phyloP scores from a whole-genome alignment of 805 yeast species.

The Clavispora asparagi region DNA sequence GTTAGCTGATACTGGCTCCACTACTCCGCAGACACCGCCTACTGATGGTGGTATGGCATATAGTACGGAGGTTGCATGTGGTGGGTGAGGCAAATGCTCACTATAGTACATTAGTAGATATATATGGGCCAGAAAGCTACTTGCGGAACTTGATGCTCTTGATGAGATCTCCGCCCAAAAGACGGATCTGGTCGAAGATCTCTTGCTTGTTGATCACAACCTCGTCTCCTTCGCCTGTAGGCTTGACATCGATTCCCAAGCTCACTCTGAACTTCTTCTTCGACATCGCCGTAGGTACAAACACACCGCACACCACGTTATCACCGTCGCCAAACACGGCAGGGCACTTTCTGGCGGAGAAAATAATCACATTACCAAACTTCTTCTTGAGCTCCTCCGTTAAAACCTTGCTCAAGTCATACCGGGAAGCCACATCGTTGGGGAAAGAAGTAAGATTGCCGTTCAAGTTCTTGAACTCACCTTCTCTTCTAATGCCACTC shows the following conservation, averaged over 20 bases:
- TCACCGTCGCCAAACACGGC: conserved; percentile 51
- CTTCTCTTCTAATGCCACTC: conserved; percentile 53
- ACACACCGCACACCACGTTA: conserved; percentile 72
- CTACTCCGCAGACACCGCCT: not conserved
- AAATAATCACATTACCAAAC: conserved; percentile 62
- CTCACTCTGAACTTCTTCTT: conserved; percentile 75
- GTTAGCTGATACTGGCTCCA: too few species aligned
- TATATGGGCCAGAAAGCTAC: conserved; percentile 1
- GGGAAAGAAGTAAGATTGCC: conserved; percentile 39
- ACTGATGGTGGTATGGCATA: not conserved
- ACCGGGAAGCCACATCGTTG: conserved; percentile 40
- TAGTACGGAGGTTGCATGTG: not conserved
- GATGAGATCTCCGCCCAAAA: conserved; percentile 63
- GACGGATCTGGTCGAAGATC: conserved; percentile 63
- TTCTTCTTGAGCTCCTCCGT: conserved; percentile 56
- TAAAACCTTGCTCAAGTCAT: conserved; percentile 59
- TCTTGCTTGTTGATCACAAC: conserved; percentile 68
- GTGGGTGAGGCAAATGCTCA: not conserved
- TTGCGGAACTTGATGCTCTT: conserved; percentile 33
- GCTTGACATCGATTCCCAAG: conserved; percentile 67
- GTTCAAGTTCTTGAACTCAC: conserved; percentile 58
- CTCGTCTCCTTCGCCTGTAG: conserved; percentile 46
- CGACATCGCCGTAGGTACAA: conserved; percentile 59
- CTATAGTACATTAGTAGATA: not conserved
- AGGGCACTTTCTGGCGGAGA: conserved; percentile 57